Evolutionary conservation across 371 early-diverging fungal genomes (phyloP).

Genomic region (Umbelopsis sp.): DNA sequence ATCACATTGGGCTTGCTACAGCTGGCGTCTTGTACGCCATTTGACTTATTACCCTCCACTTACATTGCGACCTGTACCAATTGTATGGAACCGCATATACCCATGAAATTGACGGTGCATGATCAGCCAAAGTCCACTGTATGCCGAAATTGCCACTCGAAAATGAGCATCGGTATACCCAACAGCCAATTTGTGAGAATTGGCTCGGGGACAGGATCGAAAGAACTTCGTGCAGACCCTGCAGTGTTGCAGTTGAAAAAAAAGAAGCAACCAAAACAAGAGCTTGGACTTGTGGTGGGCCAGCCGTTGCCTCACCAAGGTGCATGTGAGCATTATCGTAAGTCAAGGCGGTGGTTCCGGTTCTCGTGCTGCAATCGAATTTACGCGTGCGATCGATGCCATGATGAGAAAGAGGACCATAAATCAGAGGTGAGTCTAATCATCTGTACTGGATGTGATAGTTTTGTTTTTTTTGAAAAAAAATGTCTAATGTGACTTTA

Average conservation of each 20-base stretch:
- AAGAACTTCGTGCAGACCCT: slow-evolving; percentile 34
- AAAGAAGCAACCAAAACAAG: slow-evolving; percentile 47
- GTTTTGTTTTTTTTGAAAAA: too few species aligned
- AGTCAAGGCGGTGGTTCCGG: slow-evolving; percentile 94
- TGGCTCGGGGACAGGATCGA: slow-evolving; percentile 45
- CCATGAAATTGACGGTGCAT: slow-evolving; percentile 33
- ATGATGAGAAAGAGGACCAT: slow-evolving; percentile 82
- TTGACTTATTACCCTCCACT: slow-evolving; percentile 70
- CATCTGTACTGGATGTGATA: too few species aligned
- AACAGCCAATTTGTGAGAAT: slow-evolving; percentile 59
- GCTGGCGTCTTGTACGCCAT: slow-evolving; percentile 63
- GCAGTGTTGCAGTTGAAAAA: slow-evolving; percentile 41
- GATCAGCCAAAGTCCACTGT: slow-evolving; percentile 39
- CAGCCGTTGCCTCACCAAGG: slow-evolving; percentile 84
- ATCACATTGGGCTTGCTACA: slow-evolving; percentile 75
- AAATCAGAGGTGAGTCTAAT: slow-evolving; percentile 27
- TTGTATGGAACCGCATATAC: slow-evolving; percentile 43
- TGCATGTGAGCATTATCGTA: slow-evolving; percentile 91
- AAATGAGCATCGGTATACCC: slow-evolving; percentile 44
- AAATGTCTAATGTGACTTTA: background rate
- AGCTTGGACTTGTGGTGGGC: slow-evolving; percentile 64
- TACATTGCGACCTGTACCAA: slow-evolving; percentile 68
- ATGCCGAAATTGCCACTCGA: slow-evolving; percentile 63
- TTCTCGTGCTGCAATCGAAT: slow-evolving; percentile 86
- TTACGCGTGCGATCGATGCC: slow-evolving; percentile 95